phyloP scores from a whole-genome alignment of 352 stramenopile species.

The Globisporangium megalacanthum region DNA sequence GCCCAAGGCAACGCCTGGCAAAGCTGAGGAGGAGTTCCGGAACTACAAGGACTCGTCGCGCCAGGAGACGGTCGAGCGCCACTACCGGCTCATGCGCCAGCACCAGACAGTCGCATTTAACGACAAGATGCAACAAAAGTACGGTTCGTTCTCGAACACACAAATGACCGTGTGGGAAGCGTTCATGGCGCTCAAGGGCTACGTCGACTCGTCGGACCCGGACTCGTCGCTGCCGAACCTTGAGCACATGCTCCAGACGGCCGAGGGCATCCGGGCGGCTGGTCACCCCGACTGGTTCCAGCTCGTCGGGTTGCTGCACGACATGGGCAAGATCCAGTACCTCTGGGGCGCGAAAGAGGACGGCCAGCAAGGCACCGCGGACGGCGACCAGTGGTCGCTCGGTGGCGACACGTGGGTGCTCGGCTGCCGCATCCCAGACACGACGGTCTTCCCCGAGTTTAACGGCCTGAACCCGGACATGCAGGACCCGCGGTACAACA shows the following conservation, averaged over 20 bases:
- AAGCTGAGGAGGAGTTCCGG: conserved; percentile 66
- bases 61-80: conserved; percentile 59
- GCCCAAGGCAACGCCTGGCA: conserved; percentile 30
- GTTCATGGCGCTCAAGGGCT: conserved; percentile 85
- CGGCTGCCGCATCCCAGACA: conserved; percentile 85
- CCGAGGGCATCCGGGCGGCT: conserved; percentile 86
- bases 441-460: conserved; percentile 88
- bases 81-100: conserved; percentile 77
- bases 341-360: conserved; percentile 83
- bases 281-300: conserved; percentile 92
- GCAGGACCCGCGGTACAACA: conserved; percentile 81
- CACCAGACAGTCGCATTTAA: conserved; percentile 69
- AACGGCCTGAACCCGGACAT: conserved; percentile 90
- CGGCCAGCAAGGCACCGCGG: conserved; percentile 82
- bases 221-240: conserved; percentile 89
- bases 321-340: conserved; percentile 96
- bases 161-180: conserved; percentile 92
- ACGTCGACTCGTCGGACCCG: conserved; percentile 92
- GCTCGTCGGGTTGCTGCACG: conserved; percentile 88
- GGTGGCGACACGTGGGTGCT: conserved; percentile 93
- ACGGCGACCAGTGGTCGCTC: conserved; percentile 90
- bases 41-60: conserved; percentile 74
- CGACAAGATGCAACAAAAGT: conserved; percentile 68
- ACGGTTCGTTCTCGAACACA: conserved; percentile 59
- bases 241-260: conserved; percentile 93